Evolutionary conservation across 1,284 basidiomycete genomes (phyloP), one percentile per base, ranked within the genome.

Genomic region (Ganoderma sp.): DNA sequence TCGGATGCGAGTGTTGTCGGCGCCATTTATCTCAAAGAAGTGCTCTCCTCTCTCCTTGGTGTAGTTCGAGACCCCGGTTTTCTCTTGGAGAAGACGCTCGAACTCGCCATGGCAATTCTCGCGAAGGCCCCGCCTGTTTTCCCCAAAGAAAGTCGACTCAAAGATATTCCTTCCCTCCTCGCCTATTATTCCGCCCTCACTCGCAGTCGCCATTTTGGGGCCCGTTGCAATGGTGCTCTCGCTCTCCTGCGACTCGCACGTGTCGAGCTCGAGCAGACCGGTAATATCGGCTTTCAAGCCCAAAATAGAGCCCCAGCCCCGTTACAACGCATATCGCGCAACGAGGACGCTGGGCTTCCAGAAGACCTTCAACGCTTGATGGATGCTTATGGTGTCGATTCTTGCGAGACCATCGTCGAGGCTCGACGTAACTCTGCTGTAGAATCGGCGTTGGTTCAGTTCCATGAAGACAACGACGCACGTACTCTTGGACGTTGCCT

Each of bases 161-260:
- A 25, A 25, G 48, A 50, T 22, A 22, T 50, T 14, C 48, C 48
- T 22, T 50, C n/a, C 48, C 48, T 50, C 5, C 48, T 50, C 3
- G 48, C 48, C 22, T 50, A 50, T 22, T 50, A 50, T 14, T 50
- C 22, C 48, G n/a, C 48, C 48, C 48, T 50, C 48, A 50, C 48
- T 22, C 48, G 48, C 22, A 50, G 48, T 25, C n/a, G 22, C 48
- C 48, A 25, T 25, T 22, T 50, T 10, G 48, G 22, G 12, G 48
- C 48, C 22, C 48, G 48, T 25, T 50, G 48, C n/a, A 50, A 50
- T 50, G 48, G 48, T 19, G 48, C 22, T 14, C 48, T 50, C n/a
- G 48, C 48, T 5, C 8, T 25, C 22, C n/a, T 50, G 12, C 48
- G 48, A 3, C 48, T 50, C 48, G 48, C n/a, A 14, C 48, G 48